phyloP scores from a whole-genome alignment of 495 filamentous ascomycete species.

The Penicillium desertorum region DNA sequence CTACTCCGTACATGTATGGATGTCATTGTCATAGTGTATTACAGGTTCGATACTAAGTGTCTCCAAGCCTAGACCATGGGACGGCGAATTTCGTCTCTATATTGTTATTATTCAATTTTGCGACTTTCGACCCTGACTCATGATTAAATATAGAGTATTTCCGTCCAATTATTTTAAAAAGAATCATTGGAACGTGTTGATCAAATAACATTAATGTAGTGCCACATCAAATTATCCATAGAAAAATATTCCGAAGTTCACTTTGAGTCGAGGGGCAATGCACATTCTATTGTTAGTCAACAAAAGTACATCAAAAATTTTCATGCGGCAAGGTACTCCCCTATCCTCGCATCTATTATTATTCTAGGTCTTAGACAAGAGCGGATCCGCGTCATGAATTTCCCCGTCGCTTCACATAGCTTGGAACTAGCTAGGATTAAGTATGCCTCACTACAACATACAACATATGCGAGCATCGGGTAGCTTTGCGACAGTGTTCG shows the following conservation, averaged over 20 bases:
- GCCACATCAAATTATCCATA: background rate
- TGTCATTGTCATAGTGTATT: conserved; percentile 8
- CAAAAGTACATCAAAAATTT: conserved; percentile 7
- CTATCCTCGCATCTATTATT: conserved; percentile 9
- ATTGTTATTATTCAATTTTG: conserved; percentile 2
- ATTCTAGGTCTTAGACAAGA: conserved; percentile 22
- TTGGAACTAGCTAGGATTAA: conserved; percentile 8
- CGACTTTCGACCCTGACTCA: background rate
- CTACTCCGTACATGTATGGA: too few relatives aligned
- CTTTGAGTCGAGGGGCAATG: background rate
- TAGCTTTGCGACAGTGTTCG: conserved; percentile 13
- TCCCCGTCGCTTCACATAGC: conserved; percentile 2
- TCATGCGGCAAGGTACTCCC: conserved; percentile 2
- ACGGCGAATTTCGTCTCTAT: background rate
- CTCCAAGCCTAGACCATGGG: conserved; percentile 1
- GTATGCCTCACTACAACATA: conserved; percentile 16
- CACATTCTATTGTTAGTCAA: background rate
- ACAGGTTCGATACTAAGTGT: background rate
- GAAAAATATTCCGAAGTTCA: background rate
- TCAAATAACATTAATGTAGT: background rate
- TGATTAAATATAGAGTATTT: background rate
- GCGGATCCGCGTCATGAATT: conserved; percentile 20
- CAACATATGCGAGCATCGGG: conserved; percentile 18
- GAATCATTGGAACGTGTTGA: background rate
- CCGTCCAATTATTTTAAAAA: background rate